Conservation (phyloP, 768 basidiomycete genomes). For the Podaxis mareebaensis region DNA sequence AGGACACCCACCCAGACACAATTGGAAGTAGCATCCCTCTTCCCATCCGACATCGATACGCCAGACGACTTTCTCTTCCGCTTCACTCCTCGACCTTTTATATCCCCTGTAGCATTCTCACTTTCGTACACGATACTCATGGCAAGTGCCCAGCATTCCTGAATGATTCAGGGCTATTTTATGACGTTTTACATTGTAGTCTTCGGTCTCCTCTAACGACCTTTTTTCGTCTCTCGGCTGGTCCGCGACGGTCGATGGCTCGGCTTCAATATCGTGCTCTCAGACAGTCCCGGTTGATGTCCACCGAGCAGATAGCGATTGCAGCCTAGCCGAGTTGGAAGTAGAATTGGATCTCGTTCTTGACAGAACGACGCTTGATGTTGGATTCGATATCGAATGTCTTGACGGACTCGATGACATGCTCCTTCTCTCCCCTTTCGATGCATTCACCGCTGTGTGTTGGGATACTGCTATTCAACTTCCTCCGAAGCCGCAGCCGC, state of each 20-base stretch:
- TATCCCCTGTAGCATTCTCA: not conserved
- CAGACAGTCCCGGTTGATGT: conserved; percentile 16
- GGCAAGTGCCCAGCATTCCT: not conserved
- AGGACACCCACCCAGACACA: not conserved
- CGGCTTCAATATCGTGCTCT: conserved; percentile 3
- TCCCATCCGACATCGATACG: not conserved
- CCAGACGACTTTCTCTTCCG: not conserved
- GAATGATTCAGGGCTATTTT: not conserved
- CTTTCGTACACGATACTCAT: conserved; percentile 6
- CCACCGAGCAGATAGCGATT: conserved; percentile 9
- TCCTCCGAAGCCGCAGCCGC: not conserved
- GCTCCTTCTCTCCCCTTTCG: conserved; percentile 35
- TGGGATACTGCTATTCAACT: conserved; percentile 29
- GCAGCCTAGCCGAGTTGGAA: conserved; percentile 7
- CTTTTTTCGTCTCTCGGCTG: conserved; percentile 12
- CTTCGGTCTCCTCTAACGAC: conserved; percentile 6
- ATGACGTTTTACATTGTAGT: not conserved
- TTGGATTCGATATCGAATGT: conserved; percentile 38
- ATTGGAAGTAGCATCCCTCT: not conserved
- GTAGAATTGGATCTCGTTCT: conserved; percentile 24
- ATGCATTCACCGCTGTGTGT: conserved; percentile 38
- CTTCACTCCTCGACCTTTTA: not conserved
- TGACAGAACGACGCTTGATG: conserved; percentile 37
- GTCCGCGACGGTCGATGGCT: conserved; percentile 8
- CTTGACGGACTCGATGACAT: conserved; percentile 39